phyloP scores from a whole-genome alignment of 805 yeast genomes.

The Nakazawaea pomicola region DNA sequence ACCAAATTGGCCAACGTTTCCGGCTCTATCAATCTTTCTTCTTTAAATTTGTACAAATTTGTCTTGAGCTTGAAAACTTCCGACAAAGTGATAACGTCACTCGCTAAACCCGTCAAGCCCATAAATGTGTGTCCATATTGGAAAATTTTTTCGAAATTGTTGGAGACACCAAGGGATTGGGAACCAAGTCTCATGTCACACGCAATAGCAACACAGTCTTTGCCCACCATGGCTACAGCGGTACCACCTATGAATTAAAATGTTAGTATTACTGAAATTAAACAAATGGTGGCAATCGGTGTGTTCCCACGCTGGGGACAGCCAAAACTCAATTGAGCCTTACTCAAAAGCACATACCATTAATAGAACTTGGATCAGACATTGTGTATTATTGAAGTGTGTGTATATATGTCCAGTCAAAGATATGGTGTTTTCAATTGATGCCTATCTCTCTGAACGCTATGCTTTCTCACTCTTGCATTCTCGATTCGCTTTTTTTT shows the following conservation, averaged over 20 bases:
- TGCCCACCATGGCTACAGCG: slow-evolving; percentile 98
- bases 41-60: slow-evolving; percentile 83
- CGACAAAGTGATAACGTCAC: slow-evolving; percentile 84
- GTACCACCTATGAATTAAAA: slow-evolving; percentile 65
- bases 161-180: slow-evolving; percentile 88
- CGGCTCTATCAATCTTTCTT: slow-evolving; percentile 91
- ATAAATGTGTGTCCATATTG: slow-evolving; percentile 80
- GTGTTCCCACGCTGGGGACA: neutral
- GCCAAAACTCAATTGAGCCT: neutral
- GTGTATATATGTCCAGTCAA: too few species aligned
- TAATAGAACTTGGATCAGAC: slow-evolving; percentile 78
- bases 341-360: slow-evolving; percentile 41
- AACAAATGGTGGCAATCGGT: slow-evolving; percentile 2
- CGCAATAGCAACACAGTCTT: slow-evolving; percentile 97
- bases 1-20: slow-evolving; percentile 89
- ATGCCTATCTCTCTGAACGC: too few species aligned
- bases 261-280: slow-evolving; percentile 8
- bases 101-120: slow-evolving; percentile 92
- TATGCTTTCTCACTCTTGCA: neutral
- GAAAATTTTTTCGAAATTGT: slow-evolving; percentile 90
- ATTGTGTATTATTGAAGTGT: slow-evolving; percentile 29
- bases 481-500: too few species aligned
- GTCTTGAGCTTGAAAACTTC: slow-evolving; percentile 82
- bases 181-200: slow-evolving; percentile 91
- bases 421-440: too few species aligned